A percentile compares a stretch with the other conserved stretches of the same genome.
These are phyloP conservation scores for Agrostemma githago DNA, from an alignment of 148 eudicot genomes.

Conservation along the genomic window DNA sequence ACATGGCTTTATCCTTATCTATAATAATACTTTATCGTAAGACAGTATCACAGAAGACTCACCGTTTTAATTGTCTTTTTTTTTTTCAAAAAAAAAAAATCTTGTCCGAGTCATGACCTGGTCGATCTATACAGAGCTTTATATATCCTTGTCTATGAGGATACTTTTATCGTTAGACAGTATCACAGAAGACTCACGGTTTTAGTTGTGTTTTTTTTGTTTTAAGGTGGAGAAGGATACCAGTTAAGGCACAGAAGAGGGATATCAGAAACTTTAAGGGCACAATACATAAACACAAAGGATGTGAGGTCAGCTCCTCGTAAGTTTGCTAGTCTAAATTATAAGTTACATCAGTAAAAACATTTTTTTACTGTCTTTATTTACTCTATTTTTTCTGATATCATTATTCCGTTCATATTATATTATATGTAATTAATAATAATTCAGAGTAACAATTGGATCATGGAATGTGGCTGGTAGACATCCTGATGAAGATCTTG, in stretches of 20 bases:
- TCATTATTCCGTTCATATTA: too few relatives aligned
- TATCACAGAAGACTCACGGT: not conserved
- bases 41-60: too few relatives aligned
- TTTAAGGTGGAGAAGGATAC: constrained; percentile 21
- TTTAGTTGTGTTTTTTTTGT: constrained; percentile 1
- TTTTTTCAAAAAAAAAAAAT: too few relatives aligned
- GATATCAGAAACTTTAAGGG: constrained; percentile 65
- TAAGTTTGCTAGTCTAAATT: constrained; percentile 17
- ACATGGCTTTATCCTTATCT: too few relatives aligned
- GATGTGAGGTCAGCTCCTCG: constrained; percentile 77
- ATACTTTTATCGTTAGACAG: not conserved
- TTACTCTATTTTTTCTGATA: too few relatives aligned
- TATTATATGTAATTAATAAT: too few relatives aligned
- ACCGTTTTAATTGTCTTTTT: too few relatives aligned
- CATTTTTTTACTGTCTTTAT: not conserved
- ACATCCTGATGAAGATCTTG: constrained; percentile 53
- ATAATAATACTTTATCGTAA: too few relatives aligned
- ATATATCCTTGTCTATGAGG: too few relatives aligned
- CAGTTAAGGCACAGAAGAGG: constrained; percentile 63
- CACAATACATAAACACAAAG: constrained; percentile 65
- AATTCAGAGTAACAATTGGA: constrained; percentile 58
- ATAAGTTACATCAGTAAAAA: not conserved
- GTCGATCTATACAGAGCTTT: too few relatives aligned
- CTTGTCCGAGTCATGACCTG: too few relatives aligned
- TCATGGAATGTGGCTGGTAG: constrained; percentile 97